Evolutionary conservation across 2,329 filamentous ascomycete species (phyloP), one percentile per base, ranked within the genome.

Genomic region (Aspergillus luchuensis): DNA sequence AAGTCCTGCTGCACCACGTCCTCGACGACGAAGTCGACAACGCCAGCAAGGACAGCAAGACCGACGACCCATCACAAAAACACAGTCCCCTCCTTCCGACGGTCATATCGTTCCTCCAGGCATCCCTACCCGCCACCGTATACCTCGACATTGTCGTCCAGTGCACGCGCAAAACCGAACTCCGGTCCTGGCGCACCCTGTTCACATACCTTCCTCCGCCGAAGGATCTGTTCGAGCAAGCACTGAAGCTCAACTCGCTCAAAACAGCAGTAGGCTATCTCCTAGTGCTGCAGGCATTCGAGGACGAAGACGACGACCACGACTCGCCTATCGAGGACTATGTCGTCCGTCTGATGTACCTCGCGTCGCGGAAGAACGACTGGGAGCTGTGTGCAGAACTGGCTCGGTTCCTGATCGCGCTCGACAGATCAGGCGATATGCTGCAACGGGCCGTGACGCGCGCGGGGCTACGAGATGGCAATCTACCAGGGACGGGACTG

Each of bases 361-460:
- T 91, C 52, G 95, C 94, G 0, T 94, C 93, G 69, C 83, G 87
- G 33, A 92, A 93, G 74, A 87, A 88, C 52, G 94, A 98, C 71
- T 99, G 93, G 92, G 93, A 98, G 68, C 80, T 99, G 28, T 98
- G 95, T 78, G 95, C 92, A 69, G 95, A 99, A 75, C 83, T 99
- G 28, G 93, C 95, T 10, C 84, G 94, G n/a, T 99, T 99, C 76
- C 79, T 99, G 59, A 92, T 96, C 50, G 94, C 94, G 5, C 87
- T 99, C 69, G 95, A 99, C 72, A 89, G 91, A 66, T 90, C 88
- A 13, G 95, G 95, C 0, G 87, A 89, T 66, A 94, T 91, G 48
- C 81, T 99, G 13, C 73, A 76, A 53, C 72, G 79, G 52, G 77
- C 80, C 8, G 74, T 81, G 56, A 70, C 72, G 8, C 75, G 79